Evolutionary conservation across 805 yeast species (phyloP), one percentile per base, ranked within the genome.

Genomic region (Lachancea meyersii): DNA sequence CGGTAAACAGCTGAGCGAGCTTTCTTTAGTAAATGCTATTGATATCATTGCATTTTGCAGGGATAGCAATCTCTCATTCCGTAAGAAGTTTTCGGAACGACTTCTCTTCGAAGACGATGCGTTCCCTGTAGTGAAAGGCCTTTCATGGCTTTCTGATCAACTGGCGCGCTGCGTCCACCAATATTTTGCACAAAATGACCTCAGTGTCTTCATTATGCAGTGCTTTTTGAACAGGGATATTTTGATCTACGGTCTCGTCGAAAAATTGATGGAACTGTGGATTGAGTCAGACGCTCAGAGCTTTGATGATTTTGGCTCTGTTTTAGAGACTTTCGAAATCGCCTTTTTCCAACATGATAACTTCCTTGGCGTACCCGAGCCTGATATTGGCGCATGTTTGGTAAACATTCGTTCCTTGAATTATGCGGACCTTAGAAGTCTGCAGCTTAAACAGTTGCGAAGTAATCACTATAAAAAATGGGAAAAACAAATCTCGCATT

Each of bases 261-360:
- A 71, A 30, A 75, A 75, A 47, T 70, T 80, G 42, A 64, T 82
- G 50, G 70, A 72, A 31, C 65, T 82, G 33, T 84, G 93, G 91
- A 76, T 73, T 47, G 75, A 71, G 38, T 75, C 89, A 1, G 40
- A 46, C 2, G 53, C 58, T 4, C 68, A 69, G 30, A 82, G 86
- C 1, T 68, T 68, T 36, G 48, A 51, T 0, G 73, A 66, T 11
- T 85, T 84, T 55, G 69, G 76, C 32, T 72, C 72, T 3, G 70
- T 75, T 35, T 65, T 80, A 13, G 57, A 71, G 30, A 63, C 71
- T 23, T 31, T 45, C 13, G 38, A 34, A 24, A 32, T 45, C n/a
- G 31, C 41, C 16, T 31, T 45, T 31, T 32, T 32, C 18, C 31
- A 41, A 34, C 27, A 31, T 9, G 32, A 20, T 16, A 24, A n/a